phyloP scores from a whole-genome alignment of 2,329 filamentous ascomycete genomes.

The Aureobasidium namibiae region DNA sequence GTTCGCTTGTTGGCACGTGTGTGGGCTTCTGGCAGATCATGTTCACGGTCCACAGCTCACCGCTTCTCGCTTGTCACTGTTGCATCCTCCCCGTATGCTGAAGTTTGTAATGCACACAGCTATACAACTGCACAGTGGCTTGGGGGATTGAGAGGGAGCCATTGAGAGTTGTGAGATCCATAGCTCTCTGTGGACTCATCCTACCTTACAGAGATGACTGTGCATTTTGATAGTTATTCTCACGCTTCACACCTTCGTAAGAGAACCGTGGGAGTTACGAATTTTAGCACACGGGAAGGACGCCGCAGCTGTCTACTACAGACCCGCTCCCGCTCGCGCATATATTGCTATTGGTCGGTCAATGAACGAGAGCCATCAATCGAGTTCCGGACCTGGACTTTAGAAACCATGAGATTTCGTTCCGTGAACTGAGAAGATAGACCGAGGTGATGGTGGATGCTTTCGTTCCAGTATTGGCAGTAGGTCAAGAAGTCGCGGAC shows the following conservation, averaged over 20 bases:
- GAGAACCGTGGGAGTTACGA: background rate
- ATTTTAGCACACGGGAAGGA: too few relatives aligned
- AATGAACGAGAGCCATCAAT: slow-evolving; percentile 18
- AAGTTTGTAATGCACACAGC: too few relatives aligned
- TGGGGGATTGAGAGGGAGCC: too few relatives aligned
- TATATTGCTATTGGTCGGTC: background rate
- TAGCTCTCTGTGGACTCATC: too few relatives aligned
- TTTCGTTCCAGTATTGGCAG: slow-evolving; percentile 25
- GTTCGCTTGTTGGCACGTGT: background rate
- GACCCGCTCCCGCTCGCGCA: background rate
- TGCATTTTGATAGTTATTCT: background rate
- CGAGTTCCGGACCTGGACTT: slow-evolving; percentile 27
- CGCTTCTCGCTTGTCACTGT: background rate
- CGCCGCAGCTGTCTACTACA: too few relatives aligned
- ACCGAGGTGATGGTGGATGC: slow-evolving; percentile 27
- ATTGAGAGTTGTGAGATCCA: too few relatives aligned
- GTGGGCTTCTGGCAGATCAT: background rate
- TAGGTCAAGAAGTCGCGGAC: slow-evolving; percentile 13
- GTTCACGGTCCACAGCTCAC: too few relatives aligned
- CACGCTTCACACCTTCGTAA: background rate
- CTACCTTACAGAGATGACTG: too few relatives aligned
- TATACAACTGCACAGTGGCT: too few relatives aligned
- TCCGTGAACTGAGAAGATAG: too few relatives aligned
- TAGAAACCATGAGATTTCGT: too few relatives aligned
- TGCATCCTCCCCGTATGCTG: too few relatives aligned